Conservation (phyloP, 164 flowering plant genomes). For the Vitis rotundifolia region DNA sequence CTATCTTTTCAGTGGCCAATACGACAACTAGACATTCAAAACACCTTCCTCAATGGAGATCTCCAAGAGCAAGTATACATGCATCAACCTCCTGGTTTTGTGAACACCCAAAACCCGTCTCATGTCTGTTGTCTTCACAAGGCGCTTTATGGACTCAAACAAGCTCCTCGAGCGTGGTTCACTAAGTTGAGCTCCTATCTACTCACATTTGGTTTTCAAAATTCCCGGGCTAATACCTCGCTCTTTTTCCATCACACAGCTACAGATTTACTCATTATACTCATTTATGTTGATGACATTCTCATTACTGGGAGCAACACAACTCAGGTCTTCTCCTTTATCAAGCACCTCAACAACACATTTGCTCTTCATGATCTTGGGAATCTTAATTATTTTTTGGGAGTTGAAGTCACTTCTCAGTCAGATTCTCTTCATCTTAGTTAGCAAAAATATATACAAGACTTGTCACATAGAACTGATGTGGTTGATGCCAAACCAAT, state of each 20-base stretch:
- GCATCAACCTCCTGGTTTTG: constrained; percentile 4
- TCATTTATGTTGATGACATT: not conserved
- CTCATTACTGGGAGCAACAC: no score
- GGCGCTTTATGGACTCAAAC: constrained; percentile 16
- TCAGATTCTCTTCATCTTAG: not conserved
- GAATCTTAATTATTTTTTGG: not conserved
- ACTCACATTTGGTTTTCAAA: not conserved
- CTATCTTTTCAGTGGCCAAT: not conserved
- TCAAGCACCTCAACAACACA: not conserved
- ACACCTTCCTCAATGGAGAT: constrained; percentile 4
- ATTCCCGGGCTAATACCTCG: not conserved
- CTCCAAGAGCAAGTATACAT: not conserved
- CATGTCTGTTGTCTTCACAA: constrained; percentile 1
- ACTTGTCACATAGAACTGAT: not conserved
- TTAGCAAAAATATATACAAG: not conserved
- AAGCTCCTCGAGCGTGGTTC: constrained; percentile 16
- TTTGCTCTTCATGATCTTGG: not conserved
- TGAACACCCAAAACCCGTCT: not conserved
- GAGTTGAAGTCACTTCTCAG: not conserved
- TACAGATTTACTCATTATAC: not conserved
- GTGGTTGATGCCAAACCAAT: not conserved
- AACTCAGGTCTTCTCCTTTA: not conserved
- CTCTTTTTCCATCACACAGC: not conserved
- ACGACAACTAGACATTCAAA: constrained; percentile 2
- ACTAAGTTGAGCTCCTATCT: not conserved